Evolutionary conservation across 2,329 filamentous ascomycete species (phyloP).

Genomic region (Gaeumannomyces sp.): DNA sequence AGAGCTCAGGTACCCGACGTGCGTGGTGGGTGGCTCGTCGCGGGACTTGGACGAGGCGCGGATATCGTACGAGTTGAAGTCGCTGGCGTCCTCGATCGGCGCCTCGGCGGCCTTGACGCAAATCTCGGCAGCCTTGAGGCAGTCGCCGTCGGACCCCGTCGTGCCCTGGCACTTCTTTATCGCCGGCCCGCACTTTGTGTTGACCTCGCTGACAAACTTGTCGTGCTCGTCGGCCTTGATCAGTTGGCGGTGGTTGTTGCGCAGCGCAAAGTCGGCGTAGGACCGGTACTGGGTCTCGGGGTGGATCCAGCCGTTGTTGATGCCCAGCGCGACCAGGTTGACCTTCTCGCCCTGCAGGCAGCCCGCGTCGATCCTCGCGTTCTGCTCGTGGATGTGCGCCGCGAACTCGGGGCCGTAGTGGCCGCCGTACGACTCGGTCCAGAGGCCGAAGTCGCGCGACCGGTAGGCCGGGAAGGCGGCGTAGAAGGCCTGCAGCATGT

Average conservation of each 20-base stretch:
- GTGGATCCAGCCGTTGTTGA: conserved; percentile 54
- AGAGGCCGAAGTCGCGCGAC: conserved; percentile 46
- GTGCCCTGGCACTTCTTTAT: conserved; percentile 5
- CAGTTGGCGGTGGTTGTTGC: conserved; percentile 32
- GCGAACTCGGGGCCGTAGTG: conserved; percentile 52
- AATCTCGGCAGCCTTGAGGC: conserved; percentile 19
- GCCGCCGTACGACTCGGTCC: conserved; percentile 51
- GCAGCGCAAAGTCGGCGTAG: conserved; percentile 37
- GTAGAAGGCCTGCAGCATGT: conserved; percentile 54
- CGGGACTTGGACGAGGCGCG: conserved; percentile 24
- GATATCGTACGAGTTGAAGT: conserved; percentile 43
- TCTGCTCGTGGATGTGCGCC: conserved; percentile 48
- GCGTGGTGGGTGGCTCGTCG: conserved; percentile 34
- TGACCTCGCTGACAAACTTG: not conserved
- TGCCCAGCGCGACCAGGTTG: conserved; percentile 45
- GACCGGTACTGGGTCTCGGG: conserved; percentile 33
- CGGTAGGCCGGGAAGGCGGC: conserved; percentile 57
- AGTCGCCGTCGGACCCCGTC: conserved; percentile 25
- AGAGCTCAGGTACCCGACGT: conserved; percentile 32
- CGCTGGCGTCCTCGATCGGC: conserved; percentile 16
- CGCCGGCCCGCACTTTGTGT: not conserved
- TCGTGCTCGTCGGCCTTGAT: conserved; percentile 13
- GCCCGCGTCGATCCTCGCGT: conserved; percentile 41
- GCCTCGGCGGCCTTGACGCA: conserved; percentile 24
- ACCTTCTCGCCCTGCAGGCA: conserved; percentile 34